Base-by-base conservation (phyloP, 257 asterid genomes). In the Penstemon davidsonii region DNA sequence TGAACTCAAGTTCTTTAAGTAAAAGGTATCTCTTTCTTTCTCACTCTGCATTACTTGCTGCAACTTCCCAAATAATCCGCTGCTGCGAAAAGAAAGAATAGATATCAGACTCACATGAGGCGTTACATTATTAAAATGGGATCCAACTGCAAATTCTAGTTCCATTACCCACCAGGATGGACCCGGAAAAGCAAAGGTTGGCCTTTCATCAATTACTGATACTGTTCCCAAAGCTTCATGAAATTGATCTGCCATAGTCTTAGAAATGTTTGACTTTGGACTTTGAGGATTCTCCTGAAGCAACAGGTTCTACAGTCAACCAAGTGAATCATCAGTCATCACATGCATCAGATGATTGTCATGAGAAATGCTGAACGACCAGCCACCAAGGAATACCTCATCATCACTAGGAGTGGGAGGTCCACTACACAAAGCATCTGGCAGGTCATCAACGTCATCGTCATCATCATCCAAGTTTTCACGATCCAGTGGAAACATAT, bases 201-300 rank as follows among this genome's bases (percentile, higher is more conserved):
- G 74, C 46, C 65, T 62, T 49, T 79, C 78, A 55, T 79, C 84
- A 18, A 66, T 73, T 13, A 39, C 55, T 45, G 86, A 56, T 8
- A 71, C 79, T 19, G 78, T 74, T 77, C 84, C 90, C 69, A 89
- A 78, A 74, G 86, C 96, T 69, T 85, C 89, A 66, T 87, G 92
- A 76, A 92, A 86, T 75, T 81, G 88, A 79, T 89, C 92, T n/a
- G 83, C 89, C 86, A 92, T 84, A 44, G 71, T 84, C 72, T 68
- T 69, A 47, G 85, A 80, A 55, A 73, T 57, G 62, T 53, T 68
- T 43, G 82, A 52, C 72, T 81, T 80, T 44, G 60, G 43, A 47
- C 39, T 62, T 72, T 61, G 80, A 62, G 71, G 84, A 67, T 51
- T 79, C 77, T 75, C 90, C 98, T 86, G 88, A 72, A 78, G 66